A percentile compares a stretch with the other conserved stretches of the same genome.
phyloP scores from a whole-genome alignment of 2,329 filamentous ascomycete species.

The Thelonectria rubi region DNA sequence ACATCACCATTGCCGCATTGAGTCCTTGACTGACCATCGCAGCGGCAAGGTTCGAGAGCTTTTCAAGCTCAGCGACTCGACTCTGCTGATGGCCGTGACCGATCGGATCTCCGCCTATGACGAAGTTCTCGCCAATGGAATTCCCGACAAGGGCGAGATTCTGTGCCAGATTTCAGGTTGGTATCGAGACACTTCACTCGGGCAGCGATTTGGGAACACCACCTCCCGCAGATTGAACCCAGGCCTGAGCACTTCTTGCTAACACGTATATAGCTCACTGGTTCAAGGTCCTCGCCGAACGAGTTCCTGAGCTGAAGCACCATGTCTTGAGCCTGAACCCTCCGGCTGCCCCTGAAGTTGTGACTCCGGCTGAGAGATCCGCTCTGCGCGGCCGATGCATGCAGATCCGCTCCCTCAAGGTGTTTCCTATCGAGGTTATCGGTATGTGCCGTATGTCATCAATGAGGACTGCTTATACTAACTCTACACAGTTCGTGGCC shows the following conservation, averaged over 20 bases:
- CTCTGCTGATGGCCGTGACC: conserved; percentile 83
- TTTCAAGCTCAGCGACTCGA: conserved; percentile 75
- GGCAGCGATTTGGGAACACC: too few relatives aligned
- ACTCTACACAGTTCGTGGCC: conserved; percentile 72
- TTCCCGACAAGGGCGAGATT: conserved; percentile 63
- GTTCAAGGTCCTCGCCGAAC: conserved; percentile 59
- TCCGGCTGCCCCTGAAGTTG: conserved; percentile 43
- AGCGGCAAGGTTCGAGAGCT: conserved; percentile 81
- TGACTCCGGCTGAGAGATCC: conserved; percentile 56
- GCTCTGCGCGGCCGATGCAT: conserved; percentile 74
- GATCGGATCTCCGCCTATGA: conserved; percentile 97
- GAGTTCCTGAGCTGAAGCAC: conserved; percentile 58
- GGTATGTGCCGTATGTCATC: conserved; percentile 18
- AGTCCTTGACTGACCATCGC: background rate
- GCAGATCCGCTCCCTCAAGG: conserved; percentile 76
- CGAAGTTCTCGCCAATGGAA: conserved; percentile 81
- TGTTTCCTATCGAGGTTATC: conserved; percentile 69
- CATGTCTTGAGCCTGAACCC: conserved; percentile 61
- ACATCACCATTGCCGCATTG: background rate
- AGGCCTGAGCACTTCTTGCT: background rate
- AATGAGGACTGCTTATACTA: conserved; percentile 4
- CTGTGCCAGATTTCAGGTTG: conserved; percentile 53
- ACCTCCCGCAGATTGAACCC: background rate
- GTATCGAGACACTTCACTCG: background rate
- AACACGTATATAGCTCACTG: conserved; percentile 53